Base-by-base conservation (phyloP, 2,329 filamentous ascomycete species). In the Diaporthe australafricana region DNA sequence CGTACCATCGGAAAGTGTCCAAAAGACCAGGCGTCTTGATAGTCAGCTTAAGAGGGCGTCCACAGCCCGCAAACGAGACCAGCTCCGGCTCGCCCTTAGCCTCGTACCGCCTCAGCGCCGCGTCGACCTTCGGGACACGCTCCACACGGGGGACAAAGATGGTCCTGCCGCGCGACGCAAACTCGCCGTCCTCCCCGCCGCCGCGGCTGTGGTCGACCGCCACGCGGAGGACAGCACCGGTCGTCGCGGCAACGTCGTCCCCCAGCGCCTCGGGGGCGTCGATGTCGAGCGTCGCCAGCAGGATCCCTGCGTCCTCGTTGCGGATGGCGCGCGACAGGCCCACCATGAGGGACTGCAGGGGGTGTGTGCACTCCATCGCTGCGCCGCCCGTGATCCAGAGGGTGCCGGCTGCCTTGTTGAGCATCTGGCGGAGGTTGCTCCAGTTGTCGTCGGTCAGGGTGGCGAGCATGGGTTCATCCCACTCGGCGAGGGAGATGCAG, bases 371-470 rank as follows among this genome's bases (percentile, higher is more conserved):
- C 2, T 75, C 63, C 72, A 74, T 72, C 3, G 72, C 70, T 3
- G 70, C 66, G 1, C 73, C 73, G 1, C 73, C 70, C 1, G 73
- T 75, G 22, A 74, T 47, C 70, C 72, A 75, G 20, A 75, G 70
- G 0, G 68, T 68, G 6, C 72, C 72, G 5, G 70, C 50, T 3
- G 73, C 70, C 20, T 47, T 14, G 9, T 14, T 2, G 16, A 56
- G 22, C 2, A 68, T 11, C 4, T 16, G 65, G 17, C 38, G 65
- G 3, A 68, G 17, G 14, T 11, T 55, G 35, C 12, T 22, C 65
- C 65, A 68, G 50, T 68, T 9, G 0, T 14, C 65, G 27, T 68
- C 65, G 4, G 65, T 68, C 14, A 68, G 38, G 6, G 4, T 35
- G 38, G 65, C 22, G 17, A 68, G 38, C 4, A 68, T 11, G 11